phyloP scores from a whole-genome alignment of 768 basidiomycete genomes.

The Cystofilobasidium ferigula region DNA sequence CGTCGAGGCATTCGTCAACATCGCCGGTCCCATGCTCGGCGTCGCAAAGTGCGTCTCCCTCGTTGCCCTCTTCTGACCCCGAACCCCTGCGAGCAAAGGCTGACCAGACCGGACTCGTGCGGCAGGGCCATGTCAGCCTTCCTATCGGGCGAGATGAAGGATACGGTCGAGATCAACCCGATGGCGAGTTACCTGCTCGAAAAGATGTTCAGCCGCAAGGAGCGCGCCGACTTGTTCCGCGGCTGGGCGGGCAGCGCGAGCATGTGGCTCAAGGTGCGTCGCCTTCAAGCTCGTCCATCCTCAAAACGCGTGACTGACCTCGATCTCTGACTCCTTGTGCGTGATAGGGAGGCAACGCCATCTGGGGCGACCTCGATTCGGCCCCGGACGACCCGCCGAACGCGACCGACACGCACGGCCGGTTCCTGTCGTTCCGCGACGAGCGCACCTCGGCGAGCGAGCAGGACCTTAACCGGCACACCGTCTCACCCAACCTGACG shows the following conservation, averaged over 20 bases:
- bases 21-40: slow-evolving; percentile 69
- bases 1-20: slow-evolving; percentile 50
- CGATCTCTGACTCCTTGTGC: background rate
- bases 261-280: slow-evolving; percentile 50
- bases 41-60: slow-evolving; percentile 18
- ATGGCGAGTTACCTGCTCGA: slow-evolving; percentile 39
- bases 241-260: slow-evolving; percentile 92
- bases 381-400: slow-evolving; percentile 68
- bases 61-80: background rate
- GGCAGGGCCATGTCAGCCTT: slow-evolving; percentile 90
- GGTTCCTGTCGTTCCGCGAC: slow-evolving; percentile 68
- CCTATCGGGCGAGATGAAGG: slow-evolving; percentile 89
- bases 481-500: slow-evolving; percentile 55
- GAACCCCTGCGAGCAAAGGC: background rate
- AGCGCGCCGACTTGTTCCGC: slow-evolving; percentile 78
- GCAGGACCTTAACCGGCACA: slow-evolving; percentile 26
- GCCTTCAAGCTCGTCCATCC: background rate
- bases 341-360: slow-evolving; percentile 58
- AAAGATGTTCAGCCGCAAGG: slow-evolving; percentile 78
- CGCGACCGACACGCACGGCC: slow-evolving; percentile 53
- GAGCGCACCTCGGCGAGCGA: slow-evolving; percentile 26
- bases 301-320: background rate
- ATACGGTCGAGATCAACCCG: slow-evolving; percentile 44
- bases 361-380: slow-evolving; percentile 66
- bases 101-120: background rate